phyloP scores from a whole-genome alignment of 1,284 basidiomycete species.

The Moniliella sp. region DNA sequence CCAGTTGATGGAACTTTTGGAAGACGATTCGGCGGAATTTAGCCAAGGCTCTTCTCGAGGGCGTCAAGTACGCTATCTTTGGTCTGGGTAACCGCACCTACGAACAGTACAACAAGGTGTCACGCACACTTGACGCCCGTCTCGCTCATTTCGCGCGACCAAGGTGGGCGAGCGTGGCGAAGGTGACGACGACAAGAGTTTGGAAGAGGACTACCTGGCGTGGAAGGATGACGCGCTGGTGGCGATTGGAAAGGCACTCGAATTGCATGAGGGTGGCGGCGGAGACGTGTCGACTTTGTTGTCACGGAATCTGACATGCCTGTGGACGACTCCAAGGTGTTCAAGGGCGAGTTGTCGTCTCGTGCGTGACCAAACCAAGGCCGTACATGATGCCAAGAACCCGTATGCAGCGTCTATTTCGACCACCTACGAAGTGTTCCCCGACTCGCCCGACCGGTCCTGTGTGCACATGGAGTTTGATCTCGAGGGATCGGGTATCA shows the following conservation, averaged over 20 bases:
- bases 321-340: constrained; percentile 35
- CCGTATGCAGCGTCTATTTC: constrained; percentile 69
- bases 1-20: constrained; percentile 69
- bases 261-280: constrained; percentile 82
- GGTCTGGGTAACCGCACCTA: constrained; percentile 74
- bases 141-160: constrained; percentile 55
- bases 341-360: constrained; percentile 37
- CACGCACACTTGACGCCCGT: constrained; percentile 54
- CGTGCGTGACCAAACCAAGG: constrained; percentile 64
- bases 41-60: constrained; percentile 55
- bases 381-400: constrained; percentile 89
- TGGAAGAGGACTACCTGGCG: constrained; percentile 98
- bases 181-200: constrained; percentile 94
- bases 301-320: too few relatives aligned
- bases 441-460: constrained; percentile 53
- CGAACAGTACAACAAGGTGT: constrained; percentile 65
- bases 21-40: constrained; percentile 67
- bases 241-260: constrained; percentile 55
- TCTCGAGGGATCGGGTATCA: constrained; percentile 80
- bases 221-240: constrained; percentile 98
- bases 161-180: constrained; percentile 79
- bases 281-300: constrained; percentile 81
- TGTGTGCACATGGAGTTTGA: constrained; percentile 87
- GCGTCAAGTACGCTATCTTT: constrained; percentile 84
- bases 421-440: constrained; percentile 64